Evolutionary conservation across 768 basidiomycete species (phyloP).

Genomic region (Kockovaella imperatae): DNA sequence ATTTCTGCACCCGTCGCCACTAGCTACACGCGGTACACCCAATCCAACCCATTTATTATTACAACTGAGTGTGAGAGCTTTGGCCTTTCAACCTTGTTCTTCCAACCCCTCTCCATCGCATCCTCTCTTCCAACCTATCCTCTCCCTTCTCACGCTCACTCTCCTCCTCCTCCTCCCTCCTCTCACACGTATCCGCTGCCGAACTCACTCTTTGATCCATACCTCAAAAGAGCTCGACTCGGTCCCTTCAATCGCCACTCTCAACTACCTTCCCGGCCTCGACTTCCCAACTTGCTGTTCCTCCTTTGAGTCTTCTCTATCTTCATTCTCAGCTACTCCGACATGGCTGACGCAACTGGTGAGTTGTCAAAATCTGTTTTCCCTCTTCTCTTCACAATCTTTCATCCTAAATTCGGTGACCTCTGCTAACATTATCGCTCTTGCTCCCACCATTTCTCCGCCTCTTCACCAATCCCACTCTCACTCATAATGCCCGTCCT

Average conservation of each 20-base stretch:
- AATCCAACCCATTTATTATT: no score
- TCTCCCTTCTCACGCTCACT: no score
- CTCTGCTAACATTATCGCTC: neutral
- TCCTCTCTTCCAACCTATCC: no score
- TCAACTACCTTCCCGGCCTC: neutral
- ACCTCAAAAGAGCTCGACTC: neutral
- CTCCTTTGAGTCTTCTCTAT: neutral
- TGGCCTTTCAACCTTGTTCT: no score
- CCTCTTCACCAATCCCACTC: neutral
- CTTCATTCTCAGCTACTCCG: neutral
- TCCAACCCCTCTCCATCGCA: no score
- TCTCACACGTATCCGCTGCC: no score
- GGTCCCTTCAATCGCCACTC: neutral
- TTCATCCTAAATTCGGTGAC: neutral
- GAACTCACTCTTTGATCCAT: neutral
- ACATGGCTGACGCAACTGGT: slow-evolving; percentile 12
- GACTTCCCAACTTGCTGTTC: neutral
- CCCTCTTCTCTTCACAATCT: neutral
- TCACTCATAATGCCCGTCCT: neutral
- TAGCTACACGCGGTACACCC: no score
- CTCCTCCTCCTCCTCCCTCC: no score
- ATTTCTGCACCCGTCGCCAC: no score
- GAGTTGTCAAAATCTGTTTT: no score
- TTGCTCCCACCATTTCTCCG: neutral
- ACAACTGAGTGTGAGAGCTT: no score